These are phyloP conservation scores for Trichoderma hamatum DNA, from an alignment of 2,329 filamentous ascomycete genomes.

Conservation along the genomic window DNA sequence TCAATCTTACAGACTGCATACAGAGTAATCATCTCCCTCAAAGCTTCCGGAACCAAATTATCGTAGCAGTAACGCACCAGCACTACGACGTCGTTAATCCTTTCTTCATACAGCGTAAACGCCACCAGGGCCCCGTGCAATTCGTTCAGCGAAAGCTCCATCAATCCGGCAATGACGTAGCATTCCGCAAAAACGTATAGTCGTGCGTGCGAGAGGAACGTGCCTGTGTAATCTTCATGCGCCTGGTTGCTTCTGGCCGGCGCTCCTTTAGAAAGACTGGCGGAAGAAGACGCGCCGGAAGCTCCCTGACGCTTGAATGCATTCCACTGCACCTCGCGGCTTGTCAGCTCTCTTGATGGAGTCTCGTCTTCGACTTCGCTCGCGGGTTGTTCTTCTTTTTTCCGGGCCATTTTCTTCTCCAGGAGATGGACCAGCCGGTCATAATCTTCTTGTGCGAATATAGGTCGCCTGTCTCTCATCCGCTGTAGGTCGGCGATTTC, in stretches of 20 bases:
- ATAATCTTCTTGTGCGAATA: neutral
- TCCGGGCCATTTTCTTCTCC: neutral
- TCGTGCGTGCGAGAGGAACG: slow-evolving; percentile 24
- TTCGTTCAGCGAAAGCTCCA: slow-evolving; percentile 22
- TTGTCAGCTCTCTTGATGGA: neutral
- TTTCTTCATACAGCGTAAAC: neutral
- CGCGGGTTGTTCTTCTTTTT: neutral
- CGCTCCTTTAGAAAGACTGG: too few relatives aligned
- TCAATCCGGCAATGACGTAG: slow-evolving; percentile 24
- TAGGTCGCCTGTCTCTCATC: neutral
- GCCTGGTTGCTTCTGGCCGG: neutral
- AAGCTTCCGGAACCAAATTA: neutral
- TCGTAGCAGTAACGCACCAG: slow-evolving; percentile 27
- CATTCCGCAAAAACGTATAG: slow-evolving; percentile 29
- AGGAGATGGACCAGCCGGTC: neutral
- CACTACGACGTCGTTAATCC: slow-evolving; percentile 14
- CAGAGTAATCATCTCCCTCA: slow-evolving; percentile 23
- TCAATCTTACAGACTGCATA: slow-evolving; percentile 27
- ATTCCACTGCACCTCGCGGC: neutral
- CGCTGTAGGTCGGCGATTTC: neutral
- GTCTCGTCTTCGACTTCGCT: neutral
- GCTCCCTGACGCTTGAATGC: neutral
- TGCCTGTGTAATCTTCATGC: neutral
- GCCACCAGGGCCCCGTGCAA: slow-evolving; percentile 17
- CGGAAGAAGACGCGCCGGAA: neutral